Base-by-base conservation (phyloP, 2,329 filamentous ascomycete genomes). In the Neopestalotiopsis sp. region DNA sequence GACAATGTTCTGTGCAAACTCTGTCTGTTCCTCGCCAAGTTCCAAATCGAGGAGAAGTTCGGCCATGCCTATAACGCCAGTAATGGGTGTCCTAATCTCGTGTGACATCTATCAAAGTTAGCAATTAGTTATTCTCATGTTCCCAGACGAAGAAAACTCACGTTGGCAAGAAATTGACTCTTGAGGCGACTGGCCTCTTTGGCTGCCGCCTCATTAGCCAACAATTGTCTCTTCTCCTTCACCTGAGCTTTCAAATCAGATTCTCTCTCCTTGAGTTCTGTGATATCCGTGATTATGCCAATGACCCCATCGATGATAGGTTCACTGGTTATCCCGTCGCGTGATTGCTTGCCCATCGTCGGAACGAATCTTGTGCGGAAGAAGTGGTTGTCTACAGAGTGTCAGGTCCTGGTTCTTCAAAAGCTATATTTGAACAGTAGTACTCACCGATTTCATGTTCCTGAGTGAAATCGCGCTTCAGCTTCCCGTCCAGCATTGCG, bases 111-210 rank as follows among this genome's bases (percentile, higher is more conserved):
- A 77, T 17, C 77, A 12, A 17, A 13, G 24, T 59, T 14, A 59
- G 57, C 13, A 10, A 10, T 24, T 24, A 32, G 57, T 20, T 2
- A 17, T 1, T 14, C 1, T 7, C 12, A 30, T 30, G 3, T 24
- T 13, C 4, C 17, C 20, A 59, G 4, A 9, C 4, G 3, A 7
- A 5, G 34, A 10, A 38, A 38, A 72, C 80, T 74, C 64, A 83
- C 82, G 61, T 94, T 94, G 14, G 92, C 92, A 5, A 94, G 81
- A 74, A 95, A 95, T 72, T 93, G 92, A 72, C 90, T 92, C 82
- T 95, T 96, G 76, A 95, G 86, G 67, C 92, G 87, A 74, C 90
- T 94, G 2, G 93, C 92, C 78, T 95, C 93, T 76, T 93, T 94
- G 1, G 93, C 93, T 17, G 93, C 92, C 7, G 89, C 89, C 75